These are phyloP conservation scores for Beta macrorhiza DNA, from an alignment of 179 eudicot species.

Conservation along the genomic window DNA sequence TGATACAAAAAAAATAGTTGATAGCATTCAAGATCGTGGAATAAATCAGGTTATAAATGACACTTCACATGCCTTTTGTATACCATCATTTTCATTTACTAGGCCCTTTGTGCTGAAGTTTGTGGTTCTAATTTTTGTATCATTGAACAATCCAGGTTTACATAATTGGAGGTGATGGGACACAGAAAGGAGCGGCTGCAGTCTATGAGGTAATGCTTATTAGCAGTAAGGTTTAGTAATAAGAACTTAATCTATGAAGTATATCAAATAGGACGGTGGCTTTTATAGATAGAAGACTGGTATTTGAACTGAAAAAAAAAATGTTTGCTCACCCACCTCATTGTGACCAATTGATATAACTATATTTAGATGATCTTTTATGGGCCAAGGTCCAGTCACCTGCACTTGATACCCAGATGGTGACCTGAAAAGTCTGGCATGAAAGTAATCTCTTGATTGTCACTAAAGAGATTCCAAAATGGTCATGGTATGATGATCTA, in stretches of 20 bases:
- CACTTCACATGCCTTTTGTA: neutral
- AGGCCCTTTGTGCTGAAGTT: neutral
- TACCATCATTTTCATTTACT: constrained; percentile 5
- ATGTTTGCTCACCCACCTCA: neutral
- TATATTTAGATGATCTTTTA: neutral
- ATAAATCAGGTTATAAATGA: constrained; percentile 43
- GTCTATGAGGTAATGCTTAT: constrained; percentile 41
- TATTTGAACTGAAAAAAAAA: neutral
- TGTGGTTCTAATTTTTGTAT: constrained; percentile 8
- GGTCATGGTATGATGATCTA: constrained; percentile 1
- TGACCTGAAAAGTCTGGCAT: neutral
- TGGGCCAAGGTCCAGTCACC: neutral
- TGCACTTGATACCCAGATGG: neutral
- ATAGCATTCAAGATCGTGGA: constrained; percentile 56
- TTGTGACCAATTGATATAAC: neutral
- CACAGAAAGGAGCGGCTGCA: constrained; percentile 53
- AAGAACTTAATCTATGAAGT: neutral
- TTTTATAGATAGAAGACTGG: neutral
- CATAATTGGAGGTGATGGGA: constrained; percentile 56
- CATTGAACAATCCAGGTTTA: constrained; percentile 35
- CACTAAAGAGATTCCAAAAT: neutral
- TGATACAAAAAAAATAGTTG: constrained; percentile 54
- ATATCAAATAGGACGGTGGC: neutral
- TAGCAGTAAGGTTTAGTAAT: neutral
- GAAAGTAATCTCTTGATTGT: neutral